Evolutionary conservation across 345 rosid genomes (phyloP), one percentile per base, ranked within the genome.

Genomic region (Eucalyptus virginea): DNA sequence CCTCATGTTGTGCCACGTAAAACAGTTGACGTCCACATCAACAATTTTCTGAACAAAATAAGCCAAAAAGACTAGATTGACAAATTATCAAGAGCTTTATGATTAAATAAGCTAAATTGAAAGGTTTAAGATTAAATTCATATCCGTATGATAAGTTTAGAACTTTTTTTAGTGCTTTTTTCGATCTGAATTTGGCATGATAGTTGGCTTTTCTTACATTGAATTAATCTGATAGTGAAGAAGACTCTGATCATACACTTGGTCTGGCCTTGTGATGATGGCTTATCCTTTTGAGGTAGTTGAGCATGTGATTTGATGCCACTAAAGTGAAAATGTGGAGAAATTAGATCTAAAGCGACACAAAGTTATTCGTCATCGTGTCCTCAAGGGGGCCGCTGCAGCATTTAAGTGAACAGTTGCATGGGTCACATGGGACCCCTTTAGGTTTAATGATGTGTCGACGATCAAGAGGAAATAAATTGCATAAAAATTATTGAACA

Each of bases 11-110:
- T 40, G 30, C 1, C 5, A 11, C 40, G 2, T 21, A 77, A 77
- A 4, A 65, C 2, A 2, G 3, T 2, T 8, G 4, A 0, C 1
- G 0, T 40, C 2, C 16, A 40, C 16, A 0, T 37, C 2, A n/a
- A 1, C 2, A 2, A 40, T 40, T 77, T 77, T 11, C 0, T 3
- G 0, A 9, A 21, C 4, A 37, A 77, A 77, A 77, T 21, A 37
- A 2, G 5, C 0, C 5, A 6, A 11, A 77, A 37, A 0, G 7
- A 77, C 9, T 37, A 21, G 2, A 37, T 37, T 21, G 2, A 11
- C 4, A 19, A 77, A 37, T 37, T 6, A 2, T 6, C 9, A 6
- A 40, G 1, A 72, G 21, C 0, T 14, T 30, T 11, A 14, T 1
- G 4, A 14, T 2, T 62, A 30, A 62, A 62, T 14, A 30, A 14